phyloP scores from a whole-genome alignment of 768 basidiomycete species.

The Piloderma croceum region DNA sequence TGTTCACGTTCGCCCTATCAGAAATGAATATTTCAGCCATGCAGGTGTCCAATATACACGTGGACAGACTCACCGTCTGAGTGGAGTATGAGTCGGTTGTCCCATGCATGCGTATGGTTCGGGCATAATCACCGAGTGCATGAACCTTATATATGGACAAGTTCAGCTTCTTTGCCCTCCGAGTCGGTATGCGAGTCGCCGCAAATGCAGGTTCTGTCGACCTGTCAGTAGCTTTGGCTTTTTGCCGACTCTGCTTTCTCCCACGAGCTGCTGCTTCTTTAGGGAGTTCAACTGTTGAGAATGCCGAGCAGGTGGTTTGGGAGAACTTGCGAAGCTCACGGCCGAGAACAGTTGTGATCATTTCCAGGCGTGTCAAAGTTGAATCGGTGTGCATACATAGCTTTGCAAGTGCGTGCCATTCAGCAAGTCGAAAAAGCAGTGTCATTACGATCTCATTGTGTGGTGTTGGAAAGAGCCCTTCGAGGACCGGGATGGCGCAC shows the following conservation, averaged over 20 bases:
- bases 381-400: slow-evolving; percentile 33
- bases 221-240: slow-evolving; percentile 4
- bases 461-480: slow-evolving; percentile 17
- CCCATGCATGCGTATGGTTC: slow-evolving; percentile 20
- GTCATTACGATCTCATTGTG: slow-evolving; percentile 11
- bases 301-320: slow-evolving; percentile 18
- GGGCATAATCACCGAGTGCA: slow-evolving; percentile 28
- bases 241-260: slow-evolving; percentile 6
- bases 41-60: not conserved
- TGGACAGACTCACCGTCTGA: slow-evolving; percentile 22
- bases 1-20: slow-evolving; percentile 36
- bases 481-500: slow-evolving; percentile 21
- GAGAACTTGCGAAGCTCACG: slow-evolving; percentile 27
- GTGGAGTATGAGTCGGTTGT: slow-evolving; percentile 35
- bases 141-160: slow-evolving; percentile 29
- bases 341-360: slow-evolving; percentile 24
- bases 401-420: slow-evolving; percentile 38
- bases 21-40: not conserved
- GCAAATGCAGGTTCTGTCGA: not conserved
- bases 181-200: not conserved
- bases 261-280: slow-evolving; percentile 29
- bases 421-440: slow-evolving; percentile 24
- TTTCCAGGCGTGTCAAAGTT: slow-evolving; percentile 24
- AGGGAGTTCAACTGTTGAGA: slow-evolving; percentile 32
- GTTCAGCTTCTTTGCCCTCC: slow-evolving; percentile 19